These are phyloP conservation scores for Boletus speciosus DNA, from an alignment of 768 basidiomycete genomes.

Conservation along the genomic window DNA sequence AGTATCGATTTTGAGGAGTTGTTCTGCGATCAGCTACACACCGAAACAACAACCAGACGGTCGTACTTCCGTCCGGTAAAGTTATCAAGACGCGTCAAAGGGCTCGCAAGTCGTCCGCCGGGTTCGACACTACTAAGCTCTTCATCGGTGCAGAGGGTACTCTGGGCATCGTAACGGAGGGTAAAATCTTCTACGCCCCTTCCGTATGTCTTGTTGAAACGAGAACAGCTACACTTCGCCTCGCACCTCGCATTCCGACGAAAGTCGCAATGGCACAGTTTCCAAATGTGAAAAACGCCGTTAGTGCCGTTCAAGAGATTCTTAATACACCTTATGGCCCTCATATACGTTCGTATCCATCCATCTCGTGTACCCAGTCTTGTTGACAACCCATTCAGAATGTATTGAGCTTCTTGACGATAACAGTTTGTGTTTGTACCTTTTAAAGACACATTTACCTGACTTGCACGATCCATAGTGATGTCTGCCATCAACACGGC, in stretches of 20 bases:
- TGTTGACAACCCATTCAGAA: conserved; percentile 42
- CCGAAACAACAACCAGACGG: conserved; percentile 49
- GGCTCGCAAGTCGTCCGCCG: conserved; percentile 81
- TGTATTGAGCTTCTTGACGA: conserved; percentile 88
- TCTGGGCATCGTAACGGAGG: conserved; percentile 86
- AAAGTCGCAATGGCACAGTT: conserved; percentile 89
- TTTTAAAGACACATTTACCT: not conserved
- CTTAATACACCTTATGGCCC: conserved; percentile 63
- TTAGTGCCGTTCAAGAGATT: conserved; percentile 79
- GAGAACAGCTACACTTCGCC: conserved; percentile 67
- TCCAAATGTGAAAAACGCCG: conserved; percentile 71
- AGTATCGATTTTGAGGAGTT: conserved; percentile 23
- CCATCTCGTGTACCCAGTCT: not conserved
- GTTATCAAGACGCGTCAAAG: conserved; percentile 82
- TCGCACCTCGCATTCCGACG: conserved; percentile 78
- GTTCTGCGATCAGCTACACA: not conserved
- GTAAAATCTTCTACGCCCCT: conserved; percentile 26
- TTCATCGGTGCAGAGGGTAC: conserved; percentile 93
- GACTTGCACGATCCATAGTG: conserved; percentile 39
- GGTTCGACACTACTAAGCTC: conserved; percentile 82
- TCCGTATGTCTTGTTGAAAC: not conserved
- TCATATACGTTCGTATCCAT: conserved; percentile 58
- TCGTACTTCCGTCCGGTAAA: conserved; percentile 79
- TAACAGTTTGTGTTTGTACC: conserved; percentile 42
- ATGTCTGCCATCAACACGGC: conserved; percentile 73